Percentiles rank a stretch among this genome's conserved stretches.
Evolutionary conservation across 2,329 filamentous ascomycete species (phyloP).

Genomic region (Diaporthe destruens): DNA sequence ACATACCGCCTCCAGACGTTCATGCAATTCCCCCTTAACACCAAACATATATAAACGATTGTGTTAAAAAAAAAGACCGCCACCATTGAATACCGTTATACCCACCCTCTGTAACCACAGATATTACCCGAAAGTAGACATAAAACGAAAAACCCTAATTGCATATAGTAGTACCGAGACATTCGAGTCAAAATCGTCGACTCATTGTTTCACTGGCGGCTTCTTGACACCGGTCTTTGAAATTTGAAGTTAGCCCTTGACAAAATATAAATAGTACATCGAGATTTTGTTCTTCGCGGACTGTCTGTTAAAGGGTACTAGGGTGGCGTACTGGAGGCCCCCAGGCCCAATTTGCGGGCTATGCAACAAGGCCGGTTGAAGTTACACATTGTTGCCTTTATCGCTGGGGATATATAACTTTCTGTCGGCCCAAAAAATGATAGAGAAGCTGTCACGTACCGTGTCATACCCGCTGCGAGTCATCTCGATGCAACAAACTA

Average conservation of each 20-base stretch:
- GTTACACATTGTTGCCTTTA: not conserved
- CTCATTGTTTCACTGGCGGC: conserved; percentile 22
- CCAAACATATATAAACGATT: not conserved
- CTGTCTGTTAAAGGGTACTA: not conserved
- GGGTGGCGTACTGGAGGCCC: too few species aligned
- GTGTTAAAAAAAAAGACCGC: too few species aligned
- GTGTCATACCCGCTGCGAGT: conserved; percentile 33
- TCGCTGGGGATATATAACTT: too few species aligned
- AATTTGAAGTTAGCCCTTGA: not conserved
- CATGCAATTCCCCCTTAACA: conserved; percentile 17
- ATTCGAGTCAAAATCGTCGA: not conserved
- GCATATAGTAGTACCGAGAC: not conserved
- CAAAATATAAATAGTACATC: not conserved
- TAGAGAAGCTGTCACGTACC: not conserved
- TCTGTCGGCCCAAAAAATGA: not conserved
- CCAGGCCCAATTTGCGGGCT: not conserved
- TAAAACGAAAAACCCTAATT: not conserved
- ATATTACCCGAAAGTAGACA: conserved; percentile 8
- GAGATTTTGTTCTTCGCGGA: not conserved
- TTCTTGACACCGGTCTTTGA: conserved; percentile 12
- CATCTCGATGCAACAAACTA: not conserved
- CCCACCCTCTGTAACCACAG: not conserved
- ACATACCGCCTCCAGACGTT: not conserved
- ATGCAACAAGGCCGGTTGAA: not conserved
- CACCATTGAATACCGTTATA: not conserved